Conservation (phyloP, 371 early-diverging fungal genomes). For the Mucor lusitanicus region DNA sequence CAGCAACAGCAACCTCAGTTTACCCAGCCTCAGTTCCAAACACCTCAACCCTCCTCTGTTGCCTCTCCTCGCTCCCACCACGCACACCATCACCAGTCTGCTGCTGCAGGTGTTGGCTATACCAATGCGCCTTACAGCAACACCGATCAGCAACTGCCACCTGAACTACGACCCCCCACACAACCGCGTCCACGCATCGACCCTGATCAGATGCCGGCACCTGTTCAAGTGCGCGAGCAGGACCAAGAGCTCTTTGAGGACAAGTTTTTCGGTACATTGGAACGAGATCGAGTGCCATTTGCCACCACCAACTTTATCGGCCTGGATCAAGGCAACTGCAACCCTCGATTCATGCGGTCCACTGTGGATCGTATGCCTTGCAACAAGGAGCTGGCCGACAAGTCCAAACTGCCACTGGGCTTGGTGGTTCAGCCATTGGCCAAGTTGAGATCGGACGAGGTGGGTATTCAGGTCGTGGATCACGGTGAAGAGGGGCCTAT, state of each 20-base stretch:
- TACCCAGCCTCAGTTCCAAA: conserved; percentile 12
- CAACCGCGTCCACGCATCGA: conserved; percentile 80
- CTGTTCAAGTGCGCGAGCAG: conserved; percentile 82
- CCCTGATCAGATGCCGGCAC: conserved; percentile 95
- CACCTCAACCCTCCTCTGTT: neutral
- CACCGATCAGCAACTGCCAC: conserved; percentile 38
- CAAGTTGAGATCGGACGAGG: conserved; percentile 76
- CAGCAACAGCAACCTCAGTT: conserved; percentile 14
- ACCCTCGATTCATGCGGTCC: conserved; percentile 90
- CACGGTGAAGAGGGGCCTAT: conserved; percentile 91
- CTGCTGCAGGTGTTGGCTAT: conserved; percentile 39
- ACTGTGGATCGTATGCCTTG: conserved; percentile 88
- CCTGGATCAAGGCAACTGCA: conserved; percentile 94
- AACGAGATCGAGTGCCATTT: conserved; percentile 75
- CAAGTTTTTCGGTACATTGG: conserved; percentile 75
- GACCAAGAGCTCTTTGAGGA: conserved; percentile 77
- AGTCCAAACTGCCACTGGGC: conserved; percentile 86
- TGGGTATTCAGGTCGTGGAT: conserved; percentile 83
- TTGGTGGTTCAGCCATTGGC: conserved; percentile 92
- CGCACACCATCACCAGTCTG: conserved; percentile 20
- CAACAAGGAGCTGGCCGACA: conserved; percentile 80
- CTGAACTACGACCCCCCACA: conserved; percentile 40
- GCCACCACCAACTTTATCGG: conserved; percentile 85
- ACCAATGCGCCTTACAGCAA: conserved; percentile 39
- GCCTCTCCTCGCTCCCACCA: neutral